These are phyloP conservation scores for Penicillium corylophilum DNA, from an alignment of 2,329 filamentous ascomycete species.

Conservation along the genomic window DNA sequence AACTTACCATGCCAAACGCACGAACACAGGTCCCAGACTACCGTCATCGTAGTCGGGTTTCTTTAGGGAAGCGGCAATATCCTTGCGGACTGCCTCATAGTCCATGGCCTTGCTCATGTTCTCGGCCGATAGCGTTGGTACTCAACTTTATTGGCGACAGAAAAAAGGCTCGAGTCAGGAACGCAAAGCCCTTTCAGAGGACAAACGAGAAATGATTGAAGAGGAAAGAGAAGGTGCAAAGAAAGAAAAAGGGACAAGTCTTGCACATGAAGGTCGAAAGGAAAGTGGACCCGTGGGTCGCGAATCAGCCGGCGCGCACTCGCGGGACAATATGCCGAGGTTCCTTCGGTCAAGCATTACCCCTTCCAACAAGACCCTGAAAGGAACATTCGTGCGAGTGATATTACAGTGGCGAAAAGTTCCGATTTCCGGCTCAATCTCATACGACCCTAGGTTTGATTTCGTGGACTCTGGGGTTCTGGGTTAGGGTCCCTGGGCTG, in stretches of 20 bases:
- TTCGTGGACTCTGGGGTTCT: neutral
- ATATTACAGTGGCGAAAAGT: neutral
- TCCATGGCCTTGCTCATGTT: constrained; percentile 39
- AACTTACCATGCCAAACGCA: constrained; percentile 61
- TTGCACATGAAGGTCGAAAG: constrained; percentile 32
- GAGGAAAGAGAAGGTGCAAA: constrained; percentile 1
- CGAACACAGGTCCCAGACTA: constrained; percentile 62
- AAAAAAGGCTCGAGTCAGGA: neutral
- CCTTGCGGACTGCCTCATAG: constrained; percentile 53
- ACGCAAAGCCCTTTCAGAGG: neutral
- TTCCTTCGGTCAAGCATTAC: constrained; percentile 13
- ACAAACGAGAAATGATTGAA: constrained; percentile 2
- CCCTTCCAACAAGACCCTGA: neutral
- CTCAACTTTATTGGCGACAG: constrained; percentile 6
- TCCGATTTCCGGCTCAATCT: constrained; percentile 8
- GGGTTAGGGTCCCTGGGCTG: neutral
- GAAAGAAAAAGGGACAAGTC: constrained; percentile 9
- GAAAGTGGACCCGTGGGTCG: constrained; percentile 30
- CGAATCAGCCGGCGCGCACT: constrained; percentile 24
- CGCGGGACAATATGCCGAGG: constrained; percentile 30
- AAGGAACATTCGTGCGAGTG: neutral
- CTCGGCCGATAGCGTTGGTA: constrained; percentile 27
- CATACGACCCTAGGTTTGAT: neutral
- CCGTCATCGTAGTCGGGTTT: constrained; percentile 66
- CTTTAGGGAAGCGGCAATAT: constrained; percentile 54